phyloP scores from a whole-genome alignment of 805 yeast species.

The Lipomyces anomalus region DNA sequence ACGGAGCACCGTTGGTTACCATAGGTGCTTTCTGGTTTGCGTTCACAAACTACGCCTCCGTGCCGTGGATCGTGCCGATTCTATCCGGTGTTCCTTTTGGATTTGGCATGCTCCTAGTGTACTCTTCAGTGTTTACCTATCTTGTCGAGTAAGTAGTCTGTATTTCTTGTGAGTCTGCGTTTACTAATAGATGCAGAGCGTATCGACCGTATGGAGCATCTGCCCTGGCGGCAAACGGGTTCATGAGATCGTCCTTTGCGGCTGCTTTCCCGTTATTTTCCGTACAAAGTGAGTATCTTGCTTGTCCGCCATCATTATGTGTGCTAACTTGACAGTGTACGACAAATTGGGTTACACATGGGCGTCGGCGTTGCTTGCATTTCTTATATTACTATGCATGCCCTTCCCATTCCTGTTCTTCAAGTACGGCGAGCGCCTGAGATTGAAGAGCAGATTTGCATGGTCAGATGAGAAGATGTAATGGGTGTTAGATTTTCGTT shows the following conservation, averaged over 20 bases:
- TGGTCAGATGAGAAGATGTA: slow-evolving; percentile 6
- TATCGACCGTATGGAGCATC: slow-evolving; percentile 54
- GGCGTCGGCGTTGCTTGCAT: slow-evolving; percentile 39
- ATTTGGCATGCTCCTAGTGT: slow-evolving; percentile 36
- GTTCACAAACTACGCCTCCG: slow-evolving; percentile 43
- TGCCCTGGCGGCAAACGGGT: slow-evolving; percentile 75
- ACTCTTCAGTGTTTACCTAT: slow-evolving; percentile 39
- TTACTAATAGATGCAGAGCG: slow-evolving; percentile 39
- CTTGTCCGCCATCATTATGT: slow-evolving; percentile 40
- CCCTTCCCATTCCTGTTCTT: slow-evolving; percentile 26
- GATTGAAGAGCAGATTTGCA: slow-evolving; percentile 14
- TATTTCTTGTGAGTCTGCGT: slow-evolving; percentile 41
- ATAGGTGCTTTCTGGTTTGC: slow-evolving; percentile 49
- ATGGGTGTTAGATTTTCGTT: no score
- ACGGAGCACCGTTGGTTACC: slow-evolving; percentile 44
- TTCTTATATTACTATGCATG: slow-evolving; percentile 12
- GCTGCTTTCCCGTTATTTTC: slow-evolving; percentile 45
- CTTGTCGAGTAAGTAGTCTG: slow-evolving; percentile 38
- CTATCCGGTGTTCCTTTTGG: slow-evolving; percentile 49
- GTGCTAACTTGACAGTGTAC: slow-evolving; percentile 41
- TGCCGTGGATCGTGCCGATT: slow-evolving; percentile 51
- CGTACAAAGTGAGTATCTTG: slow-evolving; percentile 36
- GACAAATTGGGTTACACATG: slow-evolving; percentile 56
- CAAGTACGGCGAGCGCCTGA: slow-evolving; percentile 18
- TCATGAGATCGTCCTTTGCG: slow-evolving; percentile 43